Evolutionary conservation across 805 yeast genomes (phyloP).

Genomic region (Clavispora carvajalis): DNA sequence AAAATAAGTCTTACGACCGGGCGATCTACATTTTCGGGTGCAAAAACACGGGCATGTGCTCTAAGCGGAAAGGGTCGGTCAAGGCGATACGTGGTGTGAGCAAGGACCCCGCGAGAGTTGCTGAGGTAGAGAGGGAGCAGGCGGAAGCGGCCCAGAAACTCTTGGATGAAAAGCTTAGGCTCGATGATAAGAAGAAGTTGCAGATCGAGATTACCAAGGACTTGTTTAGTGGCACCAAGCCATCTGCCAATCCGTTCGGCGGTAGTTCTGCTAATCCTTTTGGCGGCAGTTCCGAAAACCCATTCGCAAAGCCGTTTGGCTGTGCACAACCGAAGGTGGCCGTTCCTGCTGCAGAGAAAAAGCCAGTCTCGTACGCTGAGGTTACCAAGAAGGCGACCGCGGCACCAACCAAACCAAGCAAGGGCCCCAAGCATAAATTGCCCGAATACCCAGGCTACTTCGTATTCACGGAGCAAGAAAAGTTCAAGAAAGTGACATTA

Average conservation of each 20-base stretch:
- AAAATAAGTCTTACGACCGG: constrained; percentile 69
- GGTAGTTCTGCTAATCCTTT: constrained; percentile 21
- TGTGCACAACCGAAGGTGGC: constrained; percentile 4
- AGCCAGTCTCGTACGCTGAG: not conserved
- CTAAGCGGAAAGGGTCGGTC: constrained; percentile 63
- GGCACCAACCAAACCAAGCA: not conserved
- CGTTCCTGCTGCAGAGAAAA: not conserved
- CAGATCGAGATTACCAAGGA: constrained; percentile 38
- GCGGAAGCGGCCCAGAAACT: constrained; percentile 25
- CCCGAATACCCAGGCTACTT: constrained; percentile 63
- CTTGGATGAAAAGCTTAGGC: constrained; percentile 34
- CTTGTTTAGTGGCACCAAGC: constrained; percentile 23
- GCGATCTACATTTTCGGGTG: constrained; percentile 79
- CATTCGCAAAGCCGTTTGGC: constrained; percentile 14
- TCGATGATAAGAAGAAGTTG: constrained; percentile 40
- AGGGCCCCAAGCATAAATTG: constrained; percentile 14
- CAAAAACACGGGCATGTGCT: constrained; percentile 48
- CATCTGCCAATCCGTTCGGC: constrained; percentile 25
- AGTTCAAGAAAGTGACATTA: constrained; percentile 45
- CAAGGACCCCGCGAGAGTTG: constrained; percentile 50
- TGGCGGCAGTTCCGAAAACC: constrained; percentile 4
- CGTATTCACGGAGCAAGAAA: constrained; percentile 70
- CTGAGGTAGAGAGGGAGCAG: constrained; percentile 32
- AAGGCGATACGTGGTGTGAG: constrained; percentile 73
- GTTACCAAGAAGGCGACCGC: not conserved